These are phyloP conservation scores for Kazachstania kunashirensis DNA, from an alignment of 805 yeast genomes.

Conservation along the genomic window DNA sequence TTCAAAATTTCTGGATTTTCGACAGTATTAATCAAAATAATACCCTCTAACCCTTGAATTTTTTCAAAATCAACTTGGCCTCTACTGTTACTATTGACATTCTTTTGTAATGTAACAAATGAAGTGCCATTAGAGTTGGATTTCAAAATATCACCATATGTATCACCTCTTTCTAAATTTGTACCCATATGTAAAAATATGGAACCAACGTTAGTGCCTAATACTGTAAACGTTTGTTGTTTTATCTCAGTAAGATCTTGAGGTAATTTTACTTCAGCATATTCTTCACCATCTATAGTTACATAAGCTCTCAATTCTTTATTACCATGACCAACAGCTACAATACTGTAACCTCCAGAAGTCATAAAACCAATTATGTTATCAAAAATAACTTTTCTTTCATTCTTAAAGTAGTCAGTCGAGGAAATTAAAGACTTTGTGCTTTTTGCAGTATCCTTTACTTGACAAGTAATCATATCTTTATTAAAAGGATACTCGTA, in stretches of 20 bases:
- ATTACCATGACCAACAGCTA: conserved; percentile 49
- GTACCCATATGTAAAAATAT: conserved; percentile 80
- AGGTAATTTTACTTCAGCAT: conserved; percentile 77
- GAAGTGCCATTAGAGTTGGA: conserved; percentile 89
- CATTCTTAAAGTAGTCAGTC: conserved; percentile 40
- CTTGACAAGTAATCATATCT: conserved; percentile 58
- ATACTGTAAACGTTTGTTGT: conserved; percentile 67
- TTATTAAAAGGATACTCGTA: conserved; percentile 37
- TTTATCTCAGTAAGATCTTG: conserved; percentile 44
- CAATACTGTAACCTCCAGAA: conserved; percentile 61
- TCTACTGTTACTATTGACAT: conserved; percentile 60
- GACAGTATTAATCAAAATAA: conserved; percentile 64
- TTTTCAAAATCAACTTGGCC: conserved; percentile 90
- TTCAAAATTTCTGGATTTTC: conserved; percentile 39
- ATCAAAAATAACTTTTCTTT: conserved; percentile 37
- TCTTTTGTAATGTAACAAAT: conserved; percentile 55
- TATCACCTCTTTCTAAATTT: conserved; percentile 37
- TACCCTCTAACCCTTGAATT: conserved; percentile 76
- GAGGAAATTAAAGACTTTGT: conserved; percentile 37
- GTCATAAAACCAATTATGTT: conserved; percentile 65
- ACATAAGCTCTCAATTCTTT: conserved; percentile 56
- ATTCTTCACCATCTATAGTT: conserved; percentile 65
- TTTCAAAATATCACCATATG: conserved; percentile 73
- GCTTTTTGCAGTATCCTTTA: conserved; percentile 30
- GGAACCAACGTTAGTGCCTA: conserved; percentile 63